phyloP scores from a whole-genome alignment of 768 basidiomycete species.

The Leucosporidium scottii region DNA sequence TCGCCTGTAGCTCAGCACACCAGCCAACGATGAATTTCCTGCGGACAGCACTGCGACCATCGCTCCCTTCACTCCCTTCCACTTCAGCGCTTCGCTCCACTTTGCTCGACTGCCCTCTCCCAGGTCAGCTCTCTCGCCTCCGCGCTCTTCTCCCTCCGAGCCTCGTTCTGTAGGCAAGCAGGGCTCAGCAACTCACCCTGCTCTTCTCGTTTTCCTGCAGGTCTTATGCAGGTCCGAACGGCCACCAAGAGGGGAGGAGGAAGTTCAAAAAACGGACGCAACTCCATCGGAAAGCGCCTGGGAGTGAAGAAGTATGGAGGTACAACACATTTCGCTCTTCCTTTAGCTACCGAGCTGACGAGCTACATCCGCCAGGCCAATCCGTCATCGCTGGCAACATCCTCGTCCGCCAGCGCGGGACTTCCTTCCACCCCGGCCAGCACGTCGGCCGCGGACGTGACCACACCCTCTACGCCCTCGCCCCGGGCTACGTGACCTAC shows the following conservation, averaged over 20 bases:
- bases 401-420: slow-evolving; percentile 88
- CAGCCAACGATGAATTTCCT: background rate
- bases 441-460: slow-evolving; percentile 91
- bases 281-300: slow-evolving; percentile 84
- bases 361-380: slow-evolving; percentile 56
- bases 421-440: slow-evolving; percentile 85
- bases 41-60: slow-evolving; percentile 11
- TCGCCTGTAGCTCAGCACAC: background rate
- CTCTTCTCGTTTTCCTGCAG: background rate
- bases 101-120: slow-evolving; percentile 14
- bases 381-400: slow-evolving; percentile 91
- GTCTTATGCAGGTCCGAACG: slow-evolving; percentile 59
- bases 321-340: slow-evolving; percentile 40
- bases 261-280: slow-evolving; percentile 83
- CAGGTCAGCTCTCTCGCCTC: slow-evolving; percentile 3
- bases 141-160: background rate
- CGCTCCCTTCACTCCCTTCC: slow-evolving; percentile 13
- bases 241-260: slow-evolving; percentile 97
- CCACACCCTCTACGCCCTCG: slow-evolving; percentile 84
- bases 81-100: slow-evolving; percentile 18
- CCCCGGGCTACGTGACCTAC: slow-evolving; percentile 88
- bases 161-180: too few relatives aligned
- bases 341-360: background rate
- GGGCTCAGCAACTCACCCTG: background rate
- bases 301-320: slow-evolving; percentile 97